A percentile compares a stretch with the other conserved stretches of the same genome.
These are phyloP conservation scores for Eucalyptus erythrocorys DNA, from an alignment of 345 rosid genomes.

Conservation along the genomic window DNA sequence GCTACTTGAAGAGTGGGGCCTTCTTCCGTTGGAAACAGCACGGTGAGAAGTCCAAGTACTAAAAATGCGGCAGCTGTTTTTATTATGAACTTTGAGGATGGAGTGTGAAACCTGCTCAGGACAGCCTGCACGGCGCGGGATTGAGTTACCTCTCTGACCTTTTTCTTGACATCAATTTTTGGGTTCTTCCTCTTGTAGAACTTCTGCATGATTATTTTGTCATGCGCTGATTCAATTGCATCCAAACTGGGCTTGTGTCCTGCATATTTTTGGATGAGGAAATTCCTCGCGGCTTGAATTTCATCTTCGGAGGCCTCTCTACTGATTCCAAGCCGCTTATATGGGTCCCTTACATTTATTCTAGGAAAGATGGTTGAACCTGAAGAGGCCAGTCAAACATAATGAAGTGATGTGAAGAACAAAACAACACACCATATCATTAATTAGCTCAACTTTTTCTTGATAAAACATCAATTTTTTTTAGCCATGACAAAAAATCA, in stretches of 20 bases:
- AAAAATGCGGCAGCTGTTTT: conserved; percentile 61
- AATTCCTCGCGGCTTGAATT: conserved; percentile 87
- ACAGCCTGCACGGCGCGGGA: conserved; percentile 59
- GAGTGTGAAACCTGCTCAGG: conserved; percentile 62
- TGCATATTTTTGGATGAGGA: conserved; percentile 61
- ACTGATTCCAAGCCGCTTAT: conserved; percentile 91
- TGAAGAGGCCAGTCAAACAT: background rate
- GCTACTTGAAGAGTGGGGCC: conserved; percentile 92
- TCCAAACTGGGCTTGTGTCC: conserved; percentile 91
- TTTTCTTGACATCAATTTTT: conserved; percentile 61
- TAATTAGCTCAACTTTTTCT: background rate
- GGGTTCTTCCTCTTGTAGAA: conserved; percentile 83
- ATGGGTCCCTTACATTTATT: conserved; percentile 70
- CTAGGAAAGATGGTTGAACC: conserved; percentile 69
- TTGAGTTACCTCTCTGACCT: conserved; percentile 63
- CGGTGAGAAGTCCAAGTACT: conserved; percentile 61
- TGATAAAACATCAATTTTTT: background rate
- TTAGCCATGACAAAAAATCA: background rate
- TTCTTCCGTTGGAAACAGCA: conserved; percentile 93
- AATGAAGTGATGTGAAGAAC: background rate
- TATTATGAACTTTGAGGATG: conserved; percentile 40
- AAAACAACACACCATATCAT: background rate
- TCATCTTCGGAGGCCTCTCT: conserved; percentile 91
- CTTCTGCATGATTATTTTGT: conserved; percentile 90
- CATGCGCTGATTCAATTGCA: conserved; percentile 87